Evolutionary conservation across 176 grass and related monocot genomes (phyloP), one percentile per base, ranked within the genome.

Genomic region (Triticum turgidum): DNA sequence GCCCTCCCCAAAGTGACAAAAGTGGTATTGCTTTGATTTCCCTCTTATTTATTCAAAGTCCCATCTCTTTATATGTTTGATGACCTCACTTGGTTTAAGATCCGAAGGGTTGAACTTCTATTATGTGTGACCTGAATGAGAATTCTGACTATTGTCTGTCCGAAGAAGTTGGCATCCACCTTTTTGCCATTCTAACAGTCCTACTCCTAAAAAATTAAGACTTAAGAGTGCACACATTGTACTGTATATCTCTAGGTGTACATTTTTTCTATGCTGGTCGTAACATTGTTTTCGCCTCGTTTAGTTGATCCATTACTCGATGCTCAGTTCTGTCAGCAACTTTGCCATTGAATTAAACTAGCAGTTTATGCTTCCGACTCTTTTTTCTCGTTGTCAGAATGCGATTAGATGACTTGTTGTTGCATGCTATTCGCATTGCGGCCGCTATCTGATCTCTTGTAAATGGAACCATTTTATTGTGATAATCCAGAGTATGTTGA

Each of bases 1-100:
- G 88, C 49, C 88, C 90, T 88, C 90, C 90, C 15, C 91, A 86
- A 62, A 75, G 69, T 84, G 87, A 84, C 34, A 97, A 84, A 91
- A 92, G 76, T 79, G 92, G 95, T 97, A 94, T 72, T 78, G 66
- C 67, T 80, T 85, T 62, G 29, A 52, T 81, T 78, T n/a, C 72
- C 34, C 41, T 86, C 49, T 59, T 69, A 68, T 29, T 49, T 71
- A 18, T 47, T 77, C 42, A n/a, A 61, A 54, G 78, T 49, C 66
- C 61, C 44, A 76, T 64, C 81, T 77, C 11, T 25, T 63, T 56
- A 42, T 75, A 35, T 64, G 6, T 77, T 82, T 95, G 80, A 58
- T 78, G 33, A 22, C 70, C 58, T 74, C 47, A 68, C 35, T 76
- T 76, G 27, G 73, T 76, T 27, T 54, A 20, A 49, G 27, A 25